phyloP scores from a whole-genome alignment of 345 rosid genomes.

The Melaleuca alternifolia region DNA sequence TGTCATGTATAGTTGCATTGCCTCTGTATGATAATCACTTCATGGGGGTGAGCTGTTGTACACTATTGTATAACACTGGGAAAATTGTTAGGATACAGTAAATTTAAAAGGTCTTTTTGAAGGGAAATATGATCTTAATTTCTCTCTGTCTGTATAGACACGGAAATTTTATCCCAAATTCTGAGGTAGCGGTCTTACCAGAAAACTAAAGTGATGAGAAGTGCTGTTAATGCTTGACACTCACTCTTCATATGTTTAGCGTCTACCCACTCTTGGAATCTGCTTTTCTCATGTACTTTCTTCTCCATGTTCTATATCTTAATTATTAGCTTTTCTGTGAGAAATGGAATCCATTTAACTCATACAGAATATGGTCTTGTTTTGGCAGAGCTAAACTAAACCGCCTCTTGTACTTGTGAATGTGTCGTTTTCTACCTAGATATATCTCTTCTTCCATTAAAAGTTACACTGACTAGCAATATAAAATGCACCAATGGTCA shows the following conservation, averaged over 20 bases:
- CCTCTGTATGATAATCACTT: background rate
- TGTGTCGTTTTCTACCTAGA: background rate
- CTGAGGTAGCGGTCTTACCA: background rate
- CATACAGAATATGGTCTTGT: background rate
- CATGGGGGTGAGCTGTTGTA: background rate
- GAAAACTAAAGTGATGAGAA: background rate
- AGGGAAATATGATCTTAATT: background rate
- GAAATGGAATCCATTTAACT: background rate
- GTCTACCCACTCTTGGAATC: background rate
- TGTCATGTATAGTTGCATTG: background rate
- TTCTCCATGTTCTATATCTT: background rate
- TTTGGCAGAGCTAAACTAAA: background rate
- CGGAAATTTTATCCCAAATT: background rate
- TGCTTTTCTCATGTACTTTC: background rate
- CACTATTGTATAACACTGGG: background rate
- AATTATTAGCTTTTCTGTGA: background rate
- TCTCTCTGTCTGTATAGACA: background rate
- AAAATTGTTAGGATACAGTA: background rate
- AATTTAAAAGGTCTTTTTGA: background rate
- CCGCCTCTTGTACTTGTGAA: background rate
- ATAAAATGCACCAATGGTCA: background rate
- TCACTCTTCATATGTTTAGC: background rate
- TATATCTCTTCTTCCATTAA: background rate
- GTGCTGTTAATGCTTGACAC: background rate
- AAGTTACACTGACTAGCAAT: background rate